Conservation (phyloP, 768 basidiomycete genomes). For the Suillus brevipes region DNA sequence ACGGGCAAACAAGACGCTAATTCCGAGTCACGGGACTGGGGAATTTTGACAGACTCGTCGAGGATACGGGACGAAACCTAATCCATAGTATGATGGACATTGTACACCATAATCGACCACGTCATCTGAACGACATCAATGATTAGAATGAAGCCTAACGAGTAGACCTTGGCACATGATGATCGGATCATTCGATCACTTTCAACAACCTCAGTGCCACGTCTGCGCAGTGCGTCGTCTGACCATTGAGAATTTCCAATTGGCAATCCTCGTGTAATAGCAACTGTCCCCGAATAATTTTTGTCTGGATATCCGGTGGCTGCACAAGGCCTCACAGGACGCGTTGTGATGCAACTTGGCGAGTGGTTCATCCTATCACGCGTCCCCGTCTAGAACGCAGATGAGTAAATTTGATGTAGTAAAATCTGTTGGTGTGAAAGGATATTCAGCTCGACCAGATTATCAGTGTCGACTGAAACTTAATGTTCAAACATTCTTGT, state of each 20-base stretch:
- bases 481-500: no score
- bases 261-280: not conserved
- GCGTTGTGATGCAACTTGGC: not conserved
- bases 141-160: not conserved
- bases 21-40: not conserved
- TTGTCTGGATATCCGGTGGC: not conserved
- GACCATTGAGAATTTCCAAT: not conserved
- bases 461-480: not conserved
- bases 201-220: not conserved
- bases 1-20: not conserved
- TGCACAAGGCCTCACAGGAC: not conserved
- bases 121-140: not conserved
- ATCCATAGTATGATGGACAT: not conserved
- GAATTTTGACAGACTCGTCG: not conserved
- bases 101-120: not conserved
- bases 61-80: no score
- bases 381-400: not conserved
- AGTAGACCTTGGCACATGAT: not conserved
- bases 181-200: not conserved
- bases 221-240: not conserved
- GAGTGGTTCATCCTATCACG: not conserved
- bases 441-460: not conserved
- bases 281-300: not conserved
- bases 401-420: not conserved
- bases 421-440: not conserved